Base-by-base conservation (phyloP, 176 grass and related monocot species). In the sorghum (Sorghum bicolor) region DNA sequence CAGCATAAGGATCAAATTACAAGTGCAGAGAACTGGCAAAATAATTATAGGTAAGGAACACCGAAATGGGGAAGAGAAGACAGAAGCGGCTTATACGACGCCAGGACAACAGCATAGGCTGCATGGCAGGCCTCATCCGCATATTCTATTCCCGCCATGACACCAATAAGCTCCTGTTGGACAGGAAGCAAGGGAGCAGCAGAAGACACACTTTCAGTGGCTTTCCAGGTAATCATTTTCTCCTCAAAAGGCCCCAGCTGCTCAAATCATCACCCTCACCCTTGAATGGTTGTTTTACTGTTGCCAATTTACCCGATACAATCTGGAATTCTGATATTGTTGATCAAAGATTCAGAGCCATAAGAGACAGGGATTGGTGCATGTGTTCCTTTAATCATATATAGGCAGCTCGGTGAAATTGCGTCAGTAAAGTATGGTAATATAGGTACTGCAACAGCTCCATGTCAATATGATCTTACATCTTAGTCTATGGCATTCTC, bases 91-190 rank as follows among this genome's bases (percentile, higher is more conserved):
- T 52, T 19, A 52, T 2, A 52, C 16, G 48, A 52, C 48, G 48
- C 48, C 48, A 52, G 17, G 48, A 52, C 48, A 52, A 20, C 48
- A 52, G 48, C 48, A 52, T 52, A 52, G 48, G 48, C 48, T 52
- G 50, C 50, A 53, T 95, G 72, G 82, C 91, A 86, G 86, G 96
- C 43, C 79, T 99, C 72, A 90, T 99, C 81, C 81, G 78, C 70
- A 87, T 99, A 75, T 87, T 99, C 79, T 83, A 94, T 77, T 94
- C 90, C 83, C 77, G 70, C 30, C 48, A 64, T 8, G 86, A 94
- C 31, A 74, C 91, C 25, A 99, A 66, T 33, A 67, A 87, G 87
- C 78, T 96, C 58, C 88, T 96, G 53, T 44, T 93, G 71, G 83
- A 93, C 78, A 78, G 70, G 39, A 95, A 88, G 69, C 84, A 92